Conservation (phyloP, 345 rosid genomes). For the Zanthoxylum bungeanum region DNA sequence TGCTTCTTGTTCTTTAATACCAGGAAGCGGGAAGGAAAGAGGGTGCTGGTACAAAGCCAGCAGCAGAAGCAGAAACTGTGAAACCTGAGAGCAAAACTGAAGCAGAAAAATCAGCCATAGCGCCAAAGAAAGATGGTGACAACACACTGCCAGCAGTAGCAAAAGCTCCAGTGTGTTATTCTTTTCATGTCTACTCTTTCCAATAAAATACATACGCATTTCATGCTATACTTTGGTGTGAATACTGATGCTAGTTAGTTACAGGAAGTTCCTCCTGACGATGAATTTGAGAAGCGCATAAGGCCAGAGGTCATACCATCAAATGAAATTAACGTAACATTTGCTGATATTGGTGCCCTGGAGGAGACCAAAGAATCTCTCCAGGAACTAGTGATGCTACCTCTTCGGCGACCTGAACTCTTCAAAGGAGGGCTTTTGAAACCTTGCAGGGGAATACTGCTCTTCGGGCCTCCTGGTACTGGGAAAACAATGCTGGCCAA, state of each 20-base stretch:
- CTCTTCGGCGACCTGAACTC: constrained; percentile 87
- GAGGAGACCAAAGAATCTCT: constrained; percentile 88
- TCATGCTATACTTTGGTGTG: neutral
- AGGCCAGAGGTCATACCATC: constrained; percentile 93
- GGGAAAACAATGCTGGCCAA: constrained; percentile 98
- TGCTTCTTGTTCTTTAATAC: constrained; percentile 6
- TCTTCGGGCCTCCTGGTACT: constrained; percentile 98
- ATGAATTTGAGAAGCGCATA: constrained; percentile 95
- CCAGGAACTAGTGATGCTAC: constrained; percentile 97
- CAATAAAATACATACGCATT: neutral
- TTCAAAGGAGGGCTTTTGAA: constrained; percentile 83
- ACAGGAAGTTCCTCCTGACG: constrained; percentile 80
- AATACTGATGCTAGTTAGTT: neutral
- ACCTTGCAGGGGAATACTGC: constrained; percentile 91
- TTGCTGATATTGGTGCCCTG: constrained; percentile 82
- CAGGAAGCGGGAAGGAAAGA: constrained; percentile 41
- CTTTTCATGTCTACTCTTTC: neutral
- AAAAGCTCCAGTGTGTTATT: constrained; percentile 46
- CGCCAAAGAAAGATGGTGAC: constrained; percentile 39
- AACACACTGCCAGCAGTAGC: constrained; percentile 23
- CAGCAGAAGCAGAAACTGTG: constrained; percentile 29
- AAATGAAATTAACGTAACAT: constrained; percentile 68
- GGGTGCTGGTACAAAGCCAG: constrained; percentile 32
- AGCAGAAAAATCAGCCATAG: constrained; percentile 34
- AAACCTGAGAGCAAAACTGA: constrained; percentile 43